Conservation (phyloP, 768 basidiomycete genomes). For the Rubroboletus satanas region DNA sequence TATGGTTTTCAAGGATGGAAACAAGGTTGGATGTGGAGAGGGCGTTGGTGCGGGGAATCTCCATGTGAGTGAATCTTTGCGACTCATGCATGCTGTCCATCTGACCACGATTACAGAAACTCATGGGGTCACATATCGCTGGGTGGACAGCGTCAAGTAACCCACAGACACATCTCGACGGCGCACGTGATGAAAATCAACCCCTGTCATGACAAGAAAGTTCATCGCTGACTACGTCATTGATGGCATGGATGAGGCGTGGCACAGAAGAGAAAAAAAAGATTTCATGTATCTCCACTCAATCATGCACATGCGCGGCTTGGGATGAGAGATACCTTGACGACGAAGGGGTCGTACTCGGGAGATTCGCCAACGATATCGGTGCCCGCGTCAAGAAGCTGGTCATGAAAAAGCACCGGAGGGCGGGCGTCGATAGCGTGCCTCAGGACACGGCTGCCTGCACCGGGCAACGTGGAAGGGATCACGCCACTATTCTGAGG, state of each 20-base stretch:
- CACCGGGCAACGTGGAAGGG: neutral
- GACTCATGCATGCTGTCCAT: neutral
- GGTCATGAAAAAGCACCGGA: neutral
- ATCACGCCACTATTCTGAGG: neutral
- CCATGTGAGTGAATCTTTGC: slow-evolving; percentile 20
- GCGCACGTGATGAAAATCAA: slow-evolving; percentile 16
- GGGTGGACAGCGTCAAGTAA: too few species aligned
- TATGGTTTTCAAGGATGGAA: slow-evolving; percentile 31
- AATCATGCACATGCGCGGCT: neutral
- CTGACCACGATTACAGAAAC: slow-evolving; percentile 14
- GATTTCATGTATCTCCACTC: neutral
- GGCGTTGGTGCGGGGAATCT: slow-evolving; percentile 27
- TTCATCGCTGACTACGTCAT: neutral
- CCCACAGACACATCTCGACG: too few species aligned
- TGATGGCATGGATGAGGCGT: neutral
- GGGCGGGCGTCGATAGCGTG: neutral
- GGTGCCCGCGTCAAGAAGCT: neutral
- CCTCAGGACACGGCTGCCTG: neutral
- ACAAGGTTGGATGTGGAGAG: slow-evolving; percentile 22
- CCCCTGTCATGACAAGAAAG: neutral
- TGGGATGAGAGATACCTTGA: neutral
- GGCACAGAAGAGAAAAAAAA: neutral
- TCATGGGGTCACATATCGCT: slow-evolving; percentile 19
- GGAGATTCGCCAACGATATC: neutral
- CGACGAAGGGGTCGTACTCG: neutral